phyloP scores from a whole-genome alignment of 257 asterid species.

The Haberlea rhodopensis region DNA sequence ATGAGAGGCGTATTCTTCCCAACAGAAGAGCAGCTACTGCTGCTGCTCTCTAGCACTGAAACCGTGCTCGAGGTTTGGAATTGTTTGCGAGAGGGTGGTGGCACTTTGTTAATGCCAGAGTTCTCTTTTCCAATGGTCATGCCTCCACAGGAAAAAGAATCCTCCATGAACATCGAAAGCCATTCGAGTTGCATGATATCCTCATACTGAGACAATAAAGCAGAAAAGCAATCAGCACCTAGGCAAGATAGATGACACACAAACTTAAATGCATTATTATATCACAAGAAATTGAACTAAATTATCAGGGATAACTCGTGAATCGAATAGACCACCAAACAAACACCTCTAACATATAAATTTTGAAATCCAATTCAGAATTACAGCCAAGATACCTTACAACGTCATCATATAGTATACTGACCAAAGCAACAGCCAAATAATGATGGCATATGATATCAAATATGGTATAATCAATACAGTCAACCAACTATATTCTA shows the following conservation, averaged over 20 bases:
- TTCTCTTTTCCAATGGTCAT: constrained; percentile 53
- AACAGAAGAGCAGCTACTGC: constrained; percentile 46
- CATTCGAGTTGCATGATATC: constrained; percentile 66
- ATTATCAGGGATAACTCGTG: neutral
- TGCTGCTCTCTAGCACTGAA: constrained; percentile 79
- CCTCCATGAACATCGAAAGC: constrained; percentile 86
- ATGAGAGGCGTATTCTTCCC: constrained; percentile 49
- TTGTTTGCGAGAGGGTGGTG: constrained; percentile 30
- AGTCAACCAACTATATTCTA: neutral
- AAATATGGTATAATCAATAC: too few relatives aligned
- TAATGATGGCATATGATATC: neutral
- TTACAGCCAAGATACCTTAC: neutral
- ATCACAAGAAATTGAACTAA: neutral
- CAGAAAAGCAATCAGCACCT: constrained; percentile 11
- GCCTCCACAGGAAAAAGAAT: constrained; percentile 63
- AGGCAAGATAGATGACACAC: neutral
- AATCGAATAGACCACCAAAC: neutral
- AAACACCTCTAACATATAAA: neutral
- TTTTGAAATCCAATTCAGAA: neutral
- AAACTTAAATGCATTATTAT: neutral
- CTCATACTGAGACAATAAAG: constrained; percentile 52
- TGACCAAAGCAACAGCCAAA: neutral
- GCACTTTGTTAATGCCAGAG: constrained; percentile 29
- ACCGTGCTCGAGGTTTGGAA: constrained; percentile 72
- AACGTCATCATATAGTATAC: neutral